phyloP scores from a whole-genome alignment of 441 rosid species.

The Corymbia calophylla region DNA sequence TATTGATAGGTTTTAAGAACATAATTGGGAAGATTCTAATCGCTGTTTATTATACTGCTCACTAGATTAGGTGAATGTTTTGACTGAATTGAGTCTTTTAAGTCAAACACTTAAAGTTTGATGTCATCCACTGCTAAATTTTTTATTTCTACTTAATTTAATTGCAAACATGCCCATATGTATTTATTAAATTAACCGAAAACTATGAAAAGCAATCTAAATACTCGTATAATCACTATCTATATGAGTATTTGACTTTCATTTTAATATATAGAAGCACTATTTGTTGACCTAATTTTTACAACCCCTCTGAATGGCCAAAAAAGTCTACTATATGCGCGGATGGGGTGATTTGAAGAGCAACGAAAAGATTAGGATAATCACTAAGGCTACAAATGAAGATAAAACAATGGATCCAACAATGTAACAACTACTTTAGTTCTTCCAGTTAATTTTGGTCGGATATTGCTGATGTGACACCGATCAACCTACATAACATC shows the following conservation, averaged over 20 bases:
- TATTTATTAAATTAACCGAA: no score
- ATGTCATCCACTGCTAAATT: background rate
- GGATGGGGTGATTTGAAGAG: background rate
- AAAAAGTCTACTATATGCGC: background rate
- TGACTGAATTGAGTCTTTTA: background rate
- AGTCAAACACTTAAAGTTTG: background rate
- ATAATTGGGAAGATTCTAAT: background rate
- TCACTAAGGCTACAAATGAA: background rate
- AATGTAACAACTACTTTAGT: fast-evolving
- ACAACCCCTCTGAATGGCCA: background rate
- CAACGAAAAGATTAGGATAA: background rate
- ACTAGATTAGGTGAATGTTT: background rate
- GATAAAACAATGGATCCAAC: no score
- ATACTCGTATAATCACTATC: background rate
- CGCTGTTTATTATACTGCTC: background rate
- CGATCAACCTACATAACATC: no score
- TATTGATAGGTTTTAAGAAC: background rate
- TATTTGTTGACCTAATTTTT: background rate
- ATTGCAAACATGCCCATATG: background rate
- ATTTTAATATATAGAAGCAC: no score
- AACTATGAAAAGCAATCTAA: no score
- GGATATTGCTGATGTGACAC: no score
- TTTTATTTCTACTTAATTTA: background rate
- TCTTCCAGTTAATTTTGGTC: no score
- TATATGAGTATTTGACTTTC: background rate